phyloP scores from a whole-genome alignment of 177 flowering plant genomes.

The Telopea speciosissima region DNA sequence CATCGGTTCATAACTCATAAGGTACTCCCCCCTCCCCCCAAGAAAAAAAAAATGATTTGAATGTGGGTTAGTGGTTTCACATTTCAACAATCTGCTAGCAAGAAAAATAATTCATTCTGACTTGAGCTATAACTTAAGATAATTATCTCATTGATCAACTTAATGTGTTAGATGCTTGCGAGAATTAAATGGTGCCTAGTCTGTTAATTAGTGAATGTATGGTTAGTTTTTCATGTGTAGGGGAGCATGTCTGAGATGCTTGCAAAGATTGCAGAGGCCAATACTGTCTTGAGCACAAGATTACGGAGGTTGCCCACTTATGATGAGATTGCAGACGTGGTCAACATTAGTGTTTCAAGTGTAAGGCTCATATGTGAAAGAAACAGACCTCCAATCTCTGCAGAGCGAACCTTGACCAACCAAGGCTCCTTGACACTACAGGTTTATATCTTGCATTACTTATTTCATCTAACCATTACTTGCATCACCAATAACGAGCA shows the following conservation, averaged over 20 bases:
- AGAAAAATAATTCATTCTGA: no score
- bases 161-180: neutral
- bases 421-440: slow-evolving; percentile 40
- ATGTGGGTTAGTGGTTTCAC: no score
- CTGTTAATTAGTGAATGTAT: slow-evolving; percentile 42
- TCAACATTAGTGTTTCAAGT: slow-evolving; percentile 21
- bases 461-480: neutral
- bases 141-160: no score
- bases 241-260: slow-evolving; percentile 37
- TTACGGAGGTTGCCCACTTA: slow-evolving; percentile 36
- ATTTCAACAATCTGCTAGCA: no score
- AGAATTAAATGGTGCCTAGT: slow-evolving; percentile 13
- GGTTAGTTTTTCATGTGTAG: slow-evolving; percentile 61
- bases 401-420: slow-evolving; percentile 31
- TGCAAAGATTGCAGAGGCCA: slow-evolving; percentile 50
- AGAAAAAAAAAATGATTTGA: no score
- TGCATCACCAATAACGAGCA: neutral
- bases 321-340: slow-evolving; percentile 41
- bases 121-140: no score
- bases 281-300: slow-evolving; percentile 25
- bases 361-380: slow-evolving; percentile 34
- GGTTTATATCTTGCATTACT: slow-evolving; percentile 24
- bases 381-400: slow-evolving; percentile 42
- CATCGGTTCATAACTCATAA: no score
- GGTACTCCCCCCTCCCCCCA: no score